Evolutionary conservation across 2,329 filamentous ascomycete genomes (phyloP), one percentile per base, ranked within the genome.

Genomic region (Diaporthe citri): DNA sequence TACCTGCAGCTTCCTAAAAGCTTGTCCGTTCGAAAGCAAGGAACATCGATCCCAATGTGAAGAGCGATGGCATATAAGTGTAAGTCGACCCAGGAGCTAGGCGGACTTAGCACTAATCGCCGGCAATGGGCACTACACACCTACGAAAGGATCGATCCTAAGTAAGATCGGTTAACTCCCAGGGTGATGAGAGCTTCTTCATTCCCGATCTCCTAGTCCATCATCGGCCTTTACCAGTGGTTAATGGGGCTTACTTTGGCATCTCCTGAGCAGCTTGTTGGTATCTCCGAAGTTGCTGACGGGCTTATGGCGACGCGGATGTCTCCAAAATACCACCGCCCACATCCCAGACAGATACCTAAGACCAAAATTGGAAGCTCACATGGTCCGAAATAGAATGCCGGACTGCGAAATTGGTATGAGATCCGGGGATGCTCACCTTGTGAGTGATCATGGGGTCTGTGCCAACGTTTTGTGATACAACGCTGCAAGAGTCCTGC

Each of bases 51-150:
- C 2, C 5, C 31, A 39, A 12, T n/a, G 20, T 59, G 22, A 60
- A n/a, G 1, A 48, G 17, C 43, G 3, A 34, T 34, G 25, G 22
- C 17, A 39, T 20, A 22, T 48, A 48, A 34, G 22, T 66, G 20
- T 10, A 9, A 4, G 25, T 64, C 17, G 60, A 15, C 17, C 17
- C 28, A n/a, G 60, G 60, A 66, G 60, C 43, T 66, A 66, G 43
- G 28, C 60, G 60, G 60, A 66, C 60, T 66, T 48, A 66, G 60
- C 25, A 36, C 28, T 51, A n/a, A 66, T 66, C 41, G 20, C 60
- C 60, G 60, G 39, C 22, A 43, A 36, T 48, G 25, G 34, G 10
- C 25, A n/a, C 28, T 34, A 12, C 10, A 15, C 20, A n/a, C 7
- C 28, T 48, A 17, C 10, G 17, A 15, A 3, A 66, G 43, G 43